phyloP scores from a whole-genome alignment of 2,329 filamentous ascomycete species.

The Clarireedia homoeocarpa region DNA sequence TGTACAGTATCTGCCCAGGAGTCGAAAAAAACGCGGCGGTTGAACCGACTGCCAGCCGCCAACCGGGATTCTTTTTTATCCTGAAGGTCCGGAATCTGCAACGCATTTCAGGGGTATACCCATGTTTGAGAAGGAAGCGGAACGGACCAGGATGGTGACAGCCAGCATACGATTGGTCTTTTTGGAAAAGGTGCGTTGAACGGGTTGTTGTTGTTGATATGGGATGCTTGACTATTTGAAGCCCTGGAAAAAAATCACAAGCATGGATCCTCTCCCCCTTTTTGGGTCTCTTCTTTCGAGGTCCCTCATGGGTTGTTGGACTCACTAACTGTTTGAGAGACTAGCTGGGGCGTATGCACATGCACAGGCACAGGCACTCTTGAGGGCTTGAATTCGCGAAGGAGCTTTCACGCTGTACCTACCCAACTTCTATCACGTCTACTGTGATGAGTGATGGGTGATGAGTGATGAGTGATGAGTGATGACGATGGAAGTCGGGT shows the following conservation, averaged over 20 bases:
- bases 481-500: no score
- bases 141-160: constrained; percentile 12
- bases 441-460: no score
- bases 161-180: constrained; percentile 8
- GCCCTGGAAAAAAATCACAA: neutral
- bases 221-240: neutral
- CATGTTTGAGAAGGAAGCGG: constrained; percentile 10
- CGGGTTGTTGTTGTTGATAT: neutral
- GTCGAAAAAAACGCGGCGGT: constrained; percentile 5
- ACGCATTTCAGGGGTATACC: constrained; percentile 11
- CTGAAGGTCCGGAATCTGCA: constrained; percentile 8
- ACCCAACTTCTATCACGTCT: no score
- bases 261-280: neutral
- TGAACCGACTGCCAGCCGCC: constrained; percentile 10
- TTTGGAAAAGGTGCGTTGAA: neutral
- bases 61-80: constrained; percentile 1
- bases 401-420: no score
- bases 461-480: no score
- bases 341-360: neutral
- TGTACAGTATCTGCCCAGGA: neutral
- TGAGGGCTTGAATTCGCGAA: no score
- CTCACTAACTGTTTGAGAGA: neutral
- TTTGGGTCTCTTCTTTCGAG: neutral
- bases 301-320: neutral
- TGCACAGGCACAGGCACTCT: no score